Base-by-base conservation (phyloP, 768 basidiomycete species). In the Psilocybe subaeruginosa region DNA sequence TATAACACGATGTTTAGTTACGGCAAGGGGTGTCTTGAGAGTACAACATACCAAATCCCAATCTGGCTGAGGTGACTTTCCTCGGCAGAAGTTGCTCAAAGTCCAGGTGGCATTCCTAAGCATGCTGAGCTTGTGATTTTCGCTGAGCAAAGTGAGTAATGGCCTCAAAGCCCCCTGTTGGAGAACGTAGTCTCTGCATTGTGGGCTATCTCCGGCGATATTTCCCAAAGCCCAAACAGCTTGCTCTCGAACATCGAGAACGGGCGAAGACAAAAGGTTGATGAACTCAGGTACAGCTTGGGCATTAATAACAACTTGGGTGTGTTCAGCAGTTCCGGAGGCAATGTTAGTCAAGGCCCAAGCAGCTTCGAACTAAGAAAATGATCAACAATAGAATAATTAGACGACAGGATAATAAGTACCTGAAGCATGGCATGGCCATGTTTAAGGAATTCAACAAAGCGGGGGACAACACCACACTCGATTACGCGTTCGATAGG, bases 221-320 rank as follows among this genome's bases (percentile, higher is more conserved):
- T 99, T 99, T 60, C 97, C 97, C 62, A 99, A 84, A 19, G 97
- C 97, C 97, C 97, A 99, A 27, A 99, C 97, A 27, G 97, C 97
- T 78, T 99, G 97, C 78, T 99, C 97, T 62, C 97, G 90, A 63
- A 99, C 97, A 77, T 99, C 97, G 61, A 95, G 83, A 39, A 97
- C 95, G 46, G 88, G 81, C n/a, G 96, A 97, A 8, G 93, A 95
- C 45, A 99, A 81, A 50, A 99, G 87, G 68, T 93, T 93, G 80
- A 99, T 98, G 73, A 99, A 99, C 76, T 96, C 90, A 2, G 96
- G 97, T 14, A 99, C 96, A 27, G 97, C 96, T 63, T 90, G 88
- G 14, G 96, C 93, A 64, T 85, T 87, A 76, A 99, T 99, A 58
- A 99, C 97, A 59, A 97, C 94, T 79, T 98, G 94, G 37, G 97